phyloP scores from a whole-genome alignment of 495 filamentous ascomycete genomes.

The Trichoderma asperelloides region DNA sequence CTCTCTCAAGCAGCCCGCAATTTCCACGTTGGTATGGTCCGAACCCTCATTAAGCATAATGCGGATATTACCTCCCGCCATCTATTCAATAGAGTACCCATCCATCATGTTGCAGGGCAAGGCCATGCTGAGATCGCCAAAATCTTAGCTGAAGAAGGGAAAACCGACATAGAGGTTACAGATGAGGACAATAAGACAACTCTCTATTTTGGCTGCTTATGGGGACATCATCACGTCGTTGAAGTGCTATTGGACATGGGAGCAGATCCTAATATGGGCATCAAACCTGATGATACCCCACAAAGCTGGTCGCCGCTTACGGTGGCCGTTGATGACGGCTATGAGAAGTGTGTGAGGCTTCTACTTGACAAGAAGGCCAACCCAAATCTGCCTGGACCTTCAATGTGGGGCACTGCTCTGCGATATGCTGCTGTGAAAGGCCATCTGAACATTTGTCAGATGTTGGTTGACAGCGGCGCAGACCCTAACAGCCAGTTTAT shows the following conservation, averaged over 20 bases:
- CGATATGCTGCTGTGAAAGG: conserved; percentile 2
- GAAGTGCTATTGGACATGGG: neutral
- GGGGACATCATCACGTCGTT: neutral
- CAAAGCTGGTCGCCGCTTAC: neutral
- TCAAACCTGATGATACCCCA: neutral
- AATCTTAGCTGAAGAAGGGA: neutral
- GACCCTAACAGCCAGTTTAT: neutral
- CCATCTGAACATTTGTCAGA: neutral
- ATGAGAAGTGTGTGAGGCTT: neutral
- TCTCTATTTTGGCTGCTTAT: neutral
- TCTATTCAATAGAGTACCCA: neutral
- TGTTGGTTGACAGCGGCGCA: neutral
- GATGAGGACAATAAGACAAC: neutral
- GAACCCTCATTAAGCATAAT: neutral
- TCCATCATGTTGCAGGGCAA: neutral
- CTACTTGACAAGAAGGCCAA: neutral
- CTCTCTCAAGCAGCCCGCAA: conserved; percentile 1
- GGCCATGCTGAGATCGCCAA: conserved; percentile 5
- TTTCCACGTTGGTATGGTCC: neutral
- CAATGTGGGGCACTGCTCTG: neutral
- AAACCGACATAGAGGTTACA: neutral
- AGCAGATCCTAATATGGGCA: neutral
- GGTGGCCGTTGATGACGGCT: neutral
- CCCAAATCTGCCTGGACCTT: neutral
- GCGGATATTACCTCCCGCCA: neutral